Base-by-base conservation (phyloP, 176 grass and related monocot species). In the Lolium rigidum region DNA sequence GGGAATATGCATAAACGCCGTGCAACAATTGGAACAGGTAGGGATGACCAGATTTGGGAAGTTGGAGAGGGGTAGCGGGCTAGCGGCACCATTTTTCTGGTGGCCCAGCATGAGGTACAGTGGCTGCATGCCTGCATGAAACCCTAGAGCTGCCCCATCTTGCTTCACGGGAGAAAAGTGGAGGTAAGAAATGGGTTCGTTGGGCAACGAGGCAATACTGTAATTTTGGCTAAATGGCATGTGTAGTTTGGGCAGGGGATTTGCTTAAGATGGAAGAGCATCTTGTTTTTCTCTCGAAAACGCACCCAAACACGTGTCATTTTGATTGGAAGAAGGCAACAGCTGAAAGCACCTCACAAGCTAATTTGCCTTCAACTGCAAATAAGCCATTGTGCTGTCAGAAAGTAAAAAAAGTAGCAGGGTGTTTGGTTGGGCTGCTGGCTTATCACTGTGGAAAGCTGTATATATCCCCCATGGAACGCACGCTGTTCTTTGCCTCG, bases 341-440 rank as follows among this genome's bases (percentile, higher is more conserved):
- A 66, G 26, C 63, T 66, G 72, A 75, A 75, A 75, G 47, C 72
- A 51, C 47, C 22, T 75, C 47, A 74, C 70, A 26, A 74, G 71
- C 41, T 74, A 46, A 21, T 74, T 74, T 24, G 13, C 46, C 39
- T 74, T 16, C 3, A n/a, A 26, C 7, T 74, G 71, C 46, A 50
- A 74, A 25, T 22, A 74, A 66, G 13, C 20, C 46, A 74, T 24
- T 25, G n/a, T 48, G 2, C 70, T 73, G 46, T 22, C 0, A 13
- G 46, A 48, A 48, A 74, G 72, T 75, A 51, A 51, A 74, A 52
- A 52, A 52, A 52, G 50, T 28, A 28, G 47, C 47, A 69, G 21
- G 24, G 46, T 7, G 71, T 50, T 74, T 74, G 12, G 47, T 74
- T 74, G 70, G 9, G n/a, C 43, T 49, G 47, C 46, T 73, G 46